Evolutionary conservation across 192 early-diverging fungal species (phyloP), one percentile per base, ranked within the genome.

Genomic region (Mortierella alpina): DNA sequence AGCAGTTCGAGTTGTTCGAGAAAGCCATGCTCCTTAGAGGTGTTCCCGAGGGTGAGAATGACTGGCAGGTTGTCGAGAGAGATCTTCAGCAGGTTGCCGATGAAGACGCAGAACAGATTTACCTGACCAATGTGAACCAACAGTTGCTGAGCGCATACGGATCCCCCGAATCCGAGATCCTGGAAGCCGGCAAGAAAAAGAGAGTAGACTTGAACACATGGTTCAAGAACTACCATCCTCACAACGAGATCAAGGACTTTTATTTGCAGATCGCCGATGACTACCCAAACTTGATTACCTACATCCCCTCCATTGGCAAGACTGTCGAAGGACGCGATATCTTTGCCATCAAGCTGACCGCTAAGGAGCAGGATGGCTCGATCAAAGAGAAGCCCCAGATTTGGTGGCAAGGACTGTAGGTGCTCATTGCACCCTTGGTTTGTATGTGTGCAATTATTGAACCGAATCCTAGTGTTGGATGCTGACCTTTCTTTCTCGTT

Each of bases 231-330:
- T 89, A 88, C 71, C 86, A 88, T 59, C 49, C 56, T 7, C 85
- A 83, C 63, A 57, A 55, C 20, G 83, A 85, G 8, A 89, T 90
- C 72, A 71, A 72, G 56, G 74, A 75, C 31, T 89, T 87, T 82
- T 89, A 76, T 72, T 55, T 85, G 52, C 73, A 72, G 59, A 64
- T 89, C 15, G 82, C 86, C 8, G 76, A 71, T 6, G 73, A 83
- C 57, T 75, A 85, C 68, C 85, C 85, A 17, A 75, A 81, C 39
- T 65, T 90, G 56, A 74, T 88, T 46, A 86, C 84, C 1, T 89
- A 76, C 61, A 82, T 88, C 42, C 89, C 89, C 2, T 88, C 87
- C 10, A 86, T 91, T 69, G 90, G 90, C 22, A 86, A 91, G 69
- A 87, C 88, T 6, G 68, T 78, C 31, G 72, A 86, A 46, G 89